phyloP scores from a whole-genome alignment of 768 basidiomycete genomes.

The Rhizopogon vinicolor region DNA sequence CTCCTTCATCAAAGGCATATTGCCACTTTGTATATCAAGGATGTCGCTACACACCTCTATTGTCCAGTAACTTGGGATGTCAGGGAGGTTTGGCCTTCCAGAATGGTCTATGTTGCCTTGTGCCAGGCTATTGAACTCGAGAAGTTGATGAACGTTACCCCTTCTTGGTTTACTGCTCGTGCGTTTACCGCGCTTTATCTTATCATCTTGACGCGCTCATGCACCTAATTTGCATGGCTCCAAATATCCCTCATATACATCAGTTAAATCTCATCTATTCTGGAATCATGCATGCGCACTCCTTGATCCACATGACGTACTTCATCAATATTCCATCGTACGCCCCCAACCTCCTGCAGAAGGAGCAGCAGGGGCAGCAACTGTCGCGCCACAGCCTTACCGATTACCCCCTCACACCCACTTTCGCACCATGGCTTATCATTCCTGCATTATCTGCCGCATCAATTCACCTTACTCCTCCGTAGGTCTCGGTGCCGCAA shows the following conservation, averaged over 20 bases:
- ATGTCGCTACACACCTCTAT: conserved; percentile 38
- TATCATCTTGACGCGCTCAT: conserved; percentile 6
- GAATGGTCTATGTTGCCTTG: conserved; percentile 57
- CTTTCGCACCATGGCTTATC: conserved; percentile 51
- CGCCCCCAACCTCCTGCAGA: conserved; percentile 30
- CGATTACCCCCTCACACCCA: conserved; percentile 53
- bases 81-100: conserved; percentile 54
- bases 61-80: conserved; percentile 44
- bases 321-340: conserved; percentile 44
- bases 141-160: conserved; percentile 58
- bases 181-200: conserved; percentile 24
- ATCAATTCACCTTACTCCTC: conserved; percentile 54
- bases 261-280: conserved; percentile 68
- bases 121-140: conserved; percentile 62
- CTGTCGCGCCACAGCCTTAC: conserved; percentile 28
- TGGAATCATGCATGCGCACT: conserved; percentile 62
- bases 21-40: conserved; percentile 50
- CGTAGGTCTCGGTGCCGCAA: conserved; percentile 47
- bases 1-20: conserved; percentile 15
- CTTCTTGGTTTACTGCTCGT: conserved; percentile 58
- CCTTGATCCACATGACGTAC: conserved; percentile 58
- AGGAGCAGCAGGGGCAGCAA: conserved; percentile 29
- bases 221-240: conserved; percentile 1
- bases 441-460: conserved; percentile 64
- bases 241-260: background rate